Evolutionary conservation across 345 rosid species (phyloP).

Genomic region (Eucalyptus curtisii): DNA sequence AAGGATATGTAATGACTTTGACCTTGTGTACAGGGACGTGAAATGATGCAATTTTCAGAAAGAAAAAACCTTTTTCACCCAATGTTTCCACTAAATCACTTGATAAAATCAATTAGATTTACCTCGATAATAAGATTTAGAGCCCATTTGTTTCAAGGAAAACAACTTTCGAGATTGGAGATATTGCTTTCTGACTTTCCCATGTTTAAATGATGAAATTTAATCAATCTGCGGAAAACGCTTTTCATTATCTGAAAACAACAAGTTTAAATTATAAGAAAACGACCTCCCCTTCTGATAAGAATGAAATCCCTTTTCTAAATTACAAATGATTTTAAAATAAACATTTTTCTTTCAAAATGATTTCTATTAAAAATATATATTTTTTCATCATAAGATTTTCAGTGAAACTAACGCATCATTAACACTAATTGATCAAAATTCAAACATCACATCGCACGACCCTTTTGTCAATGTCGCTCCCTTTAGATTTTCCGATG

Average conservation of each 20-base stretch:
- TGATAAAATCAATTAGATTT: not conserved
- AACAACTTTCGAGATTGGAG: no score
- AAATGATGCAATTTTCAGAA: not conserved
- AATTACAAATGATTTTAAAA: no score
- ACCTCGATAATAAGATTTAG: not conserved
- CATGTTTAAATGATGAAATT: no score
- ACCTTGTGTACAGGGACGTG: not conserved
- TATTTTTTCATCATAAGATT: no score
- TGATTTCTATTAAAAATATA: not conserved
- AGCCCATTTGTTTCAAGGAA: no score
- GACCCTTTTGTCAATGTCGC: not conserved
- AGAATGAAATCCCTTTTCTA: not conserved
- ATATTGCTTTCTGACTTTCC: no score
- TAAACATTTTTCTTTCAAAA: no score
- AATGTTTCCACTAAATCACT: not conserved
- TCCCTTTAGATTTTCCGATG: not conserved
- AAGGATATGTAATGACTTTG: not conserved
- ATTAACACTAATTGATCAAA: not conserved
- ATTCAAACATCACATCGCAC: not conserved
- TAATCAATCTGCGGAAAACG: accelerated
- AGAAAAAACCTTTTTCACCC: not conserved
- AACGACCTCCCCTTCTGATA: accelerated
- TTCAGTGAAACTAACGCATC: not conserved
- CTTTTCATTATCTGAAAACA: accelerated
- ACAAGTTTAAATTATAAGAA: no score